Evolutionary conservation across 2,329 filamentous ascomycete species (phyloP), one percentile per base, ranked within the genome.

Genomic region (Alternaria novae-zelandiae): DNA sequence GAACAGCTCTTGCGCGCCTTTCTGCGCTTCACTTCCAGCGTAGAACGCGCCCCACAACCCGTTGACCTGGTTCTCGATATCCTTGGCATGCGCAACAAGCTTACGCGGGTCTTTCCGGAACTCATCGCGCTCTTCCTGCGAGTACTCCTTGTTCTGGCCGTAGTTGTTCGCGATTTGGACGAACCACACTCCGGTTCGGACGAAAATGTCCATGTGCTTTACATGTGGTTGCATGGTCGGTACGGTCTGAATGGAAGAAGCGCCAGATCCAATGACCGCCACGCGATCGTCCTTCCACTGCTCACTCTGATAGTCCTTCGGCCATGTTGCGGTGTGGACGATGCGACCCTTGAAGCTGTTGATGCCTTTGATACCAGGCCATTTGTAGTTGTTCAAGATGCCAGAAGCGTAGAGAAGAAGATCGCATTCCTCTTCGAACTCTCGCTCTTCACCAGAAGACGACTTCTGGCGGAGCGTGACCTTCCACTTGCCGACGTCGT

Each of bases 21-120:
- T 78, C 63, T 86, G 85, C 8, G 57, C 72, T 59, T 82, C 75
- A 6, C 79, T 80, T 5, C 75, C 80, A 1, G 75, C 73, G 67
- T 84, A 85, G 65, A 86, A 86, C 2, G 73, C 59, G 9, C 78
- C 79, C 83, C 83, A 86, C 0, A 83, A 55, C 2, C 80, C 81
- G 64, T 86, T 86, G 36, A 86, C 72, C 62, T 84, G 79, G 56
- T 79, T 76, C 64, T 85, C 83, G 57, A 84, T 82, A 56, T 79
- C 77, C 60, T 84, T 84, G 11, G 82, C 81, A 54, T 84, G 81
- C 3, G 80, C 79, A 1, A 83, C 77, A 9, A 85, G 63, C 25
- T 78, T 74, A 45, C 77, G 75, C 0, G 82, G 81, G 43, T 85
- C 76, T 5, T 76, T 72, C 10, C 82, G 78, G 65, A 84, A 85